phyloP scores from a whole-genome alignment of 305 asterid genomes.

The Fraxinus floribunda region DNA sequence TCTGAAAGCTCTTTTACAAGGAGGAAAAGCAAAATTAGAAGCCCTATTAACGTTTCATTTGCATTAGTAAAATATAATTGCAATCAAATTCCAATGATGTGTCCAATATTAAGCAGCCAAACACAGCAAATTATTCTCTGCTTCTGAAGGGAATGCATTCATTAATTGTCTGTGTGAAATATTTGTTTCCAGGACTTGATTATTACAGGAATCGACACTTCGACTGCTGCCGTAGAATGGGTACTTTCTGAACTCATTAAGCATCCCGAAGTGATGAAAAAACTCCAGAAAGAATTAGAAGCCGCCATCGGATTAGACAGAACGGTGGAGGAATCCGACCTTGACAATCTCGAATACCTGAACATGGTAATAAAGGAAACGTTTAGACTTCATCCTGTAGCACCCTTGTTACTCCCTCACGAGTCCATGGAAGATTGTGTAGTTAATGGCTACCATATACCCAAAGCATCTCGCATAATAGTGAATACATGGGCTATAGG shows the following conservation, averaged over 20 bases:
- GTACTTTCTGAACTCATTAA: slow-evolving; percentile 36
- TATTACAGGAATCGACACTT: slow-evolving; percentile 41
- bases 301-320: slow-evolving; percentile 26
- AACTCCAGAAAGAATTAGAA: slow-evolving; percentile 44
- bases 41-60: neutral
- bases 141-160: neutral
- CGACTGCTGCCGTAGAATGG: slow-evolving; percentile 44
- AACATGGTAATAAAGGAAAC: slow-evolving; percentile 43
- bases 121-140: neutral
- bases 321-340: slow-evolving; percentile 43
- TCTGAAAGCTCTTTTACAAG: too few relatives aligned
- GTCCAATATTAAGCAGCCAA: neutral
- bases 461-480: slow-evolving; percentile 25
- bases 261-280: slow-evolving; percentile 39
- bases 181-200: slow-evolving; percentile 29
- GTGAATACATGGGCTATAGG: slow-evolving; percentile 45
- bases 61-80: neutral
- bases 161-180: neutral
- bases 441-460: slow-evolving; percentile 36
- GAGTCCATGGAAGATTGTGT: slow-evolving; percentile 46
- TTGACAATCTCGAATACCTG: slow-evolving; percentile 34
- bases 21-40: too few relatives aligned
- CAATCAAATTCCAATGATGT: neutral
- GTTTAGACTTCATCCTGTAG: slow-evolving; percentile 44
- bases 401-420: slow-evolving; percentile 43